phyloP scores from a whole-genome alignment of 2,329 filamentous ascomycete species.

The Thelonectria rubi region DNA sequence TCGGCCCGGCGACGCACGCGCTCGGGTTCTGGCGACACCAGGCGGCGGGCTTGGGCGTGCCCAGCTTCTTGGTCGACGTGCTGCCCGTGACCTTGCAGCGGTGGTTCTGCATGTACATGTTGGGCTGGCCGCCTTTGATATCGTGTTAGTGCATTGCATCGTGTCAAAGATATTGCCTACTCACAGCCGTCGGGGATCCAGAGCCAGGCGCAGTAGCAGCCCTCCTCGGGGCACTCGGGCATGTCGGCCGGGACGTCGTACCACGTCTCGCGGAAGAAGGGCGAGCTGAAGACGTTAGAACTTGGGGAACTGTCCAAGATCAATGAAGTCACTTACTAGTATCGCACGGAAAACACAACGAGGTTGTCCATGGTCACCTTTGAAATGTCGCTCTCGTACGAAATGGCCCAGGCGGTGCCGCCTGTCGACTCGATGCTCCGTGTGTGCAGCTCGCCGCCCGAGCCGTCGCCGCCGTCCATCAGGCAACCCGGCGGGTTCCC shows the following conservation, averaged over 20 bases:
- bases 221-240: slow-evolving; percentile 40
- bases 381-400: slow-evolving; percentile 56
- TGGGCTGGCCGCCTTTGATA: slow-evolving; percentile 36
- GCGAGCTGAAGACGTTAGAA: slow-evolving; percentile 30
- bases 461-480: slow-evolving; percentile 44
- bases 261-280: slow-evolving; percentile 44
- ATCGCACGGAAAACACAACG: slow-evolving; percentile 58
- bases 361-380: slow-evolving; percentile 60
- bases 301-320: background rate
- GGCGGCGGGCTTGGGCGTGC: slow-evolving; percentile 50
- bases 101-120: slow-evolving; percentile 58
- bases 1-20: slow-evolving; percentile 57
- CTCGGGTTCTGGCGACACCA: slow-evolving; percentile 53
- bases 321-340: slow-evolving; percentile 49
- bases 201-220: slow-evolving; percentile 46
- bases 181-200: slow-evolving; percentile 45
- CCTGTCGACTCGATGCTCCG: slow-evolving; percentile 53
- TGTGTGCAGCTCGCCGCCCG: slow-evolving; percentile 58
- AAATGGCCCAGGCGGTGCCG: slow-evolving; percentile 61
- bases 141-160: background rate
- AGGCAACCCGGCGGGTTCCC: slow-evolving; percentile 40
- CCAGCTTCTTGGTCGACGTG: slow-evolving; percentile 52
- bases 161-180: background rate
- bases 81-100: slow-evolving; percentile 58
- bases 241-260: slow-evolving; percentile 43